A percentile compares a stretch with the other conserved stretches of the same genome.
phyloP scores from a whole-genome alignment of 306 rosid species.

The Crotalaria pallida region DNA sequence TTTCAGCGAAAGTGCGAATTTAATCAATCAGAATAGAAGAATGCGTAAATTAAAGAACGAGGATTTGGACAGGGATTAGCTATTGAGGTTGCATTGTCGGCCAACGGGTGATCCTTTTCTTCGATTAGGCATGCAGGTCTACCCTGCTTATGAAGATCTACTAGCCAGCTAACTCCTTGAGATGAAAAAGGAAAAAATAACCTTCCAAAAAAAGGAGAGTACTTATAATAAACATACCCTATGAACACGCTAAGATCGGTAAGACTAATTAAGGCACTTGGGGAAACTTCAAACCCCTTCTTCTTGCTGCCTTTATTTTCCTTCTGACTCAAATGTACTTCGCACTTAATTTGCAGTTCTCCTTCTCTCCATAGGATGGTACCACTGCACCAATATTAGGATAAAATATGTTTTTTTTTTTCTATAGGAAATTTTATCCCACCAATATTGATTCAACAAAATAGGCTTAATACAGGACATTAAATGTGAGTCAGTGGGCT shows the following conservation, averaged over 20 bases:
- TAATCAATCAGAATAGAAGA: neutral
- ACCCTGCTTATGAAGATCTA: neutral
- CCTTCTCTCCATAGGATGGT: neutral
- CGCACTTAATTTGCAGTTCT: neutral
- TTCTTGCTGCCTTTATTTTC: neutral
- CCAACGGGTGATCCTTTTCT: too few species aligned
- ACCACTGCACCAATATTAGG: too few species aligned
- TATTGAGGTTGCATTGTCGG: too few species aligned
- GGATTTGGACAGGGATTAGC: too few species aligned
- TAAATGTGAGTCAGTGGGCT: slow-evolving; percentile 20
- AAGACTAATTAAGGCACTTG: neutral
- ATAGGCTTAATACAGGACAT: neutral
- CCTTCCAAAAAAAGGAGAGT: neutral
- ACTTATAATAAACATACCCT: neutral
- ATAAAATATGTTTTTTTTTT: too few species aligned
- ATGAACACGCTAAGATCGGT: neutral
- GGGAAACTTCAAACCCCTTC: neutral
- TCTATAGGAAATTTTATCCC: too few species aligned
- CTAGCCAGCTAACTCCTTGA: too few species aligned
- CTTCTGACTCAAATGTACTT: neutral
- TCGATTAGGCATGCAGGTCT: slow-evolving; percentile 10
- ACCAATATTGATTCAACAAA: neutral
- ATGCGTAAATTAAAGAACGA: neutral
- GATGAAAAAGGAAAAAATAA: too few species aligned
- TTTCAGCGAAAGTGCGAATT: neutral